Base-by-base conservation (phyloP, 192 early-diverging fungal genomes). In the Jimgerdemannia lactiflua region DNA sequence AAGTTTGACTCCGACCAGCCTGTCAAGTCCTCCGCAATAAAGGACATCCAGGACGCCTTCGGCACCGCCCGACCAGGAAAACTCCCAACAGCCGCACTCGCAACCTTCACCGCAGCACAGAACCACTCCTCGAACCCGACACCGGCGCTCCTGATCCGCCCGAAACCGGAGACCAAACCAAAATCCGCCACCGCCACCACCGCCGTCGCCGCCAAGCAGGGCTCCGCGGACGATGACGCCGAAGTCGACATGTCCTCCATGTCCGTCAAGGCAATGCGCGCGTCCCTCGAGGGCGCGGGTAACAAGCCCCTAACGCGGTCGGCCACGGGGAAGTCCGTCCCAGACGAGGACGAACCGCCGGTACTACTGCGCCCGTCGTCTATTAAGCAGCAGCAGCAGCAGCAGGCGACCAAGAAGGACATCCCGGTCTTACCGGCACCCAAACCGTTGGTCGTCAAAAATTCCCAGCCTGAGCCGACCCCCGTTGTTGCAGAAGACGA, bases 191-290 rank as follows among this genome's bases (percentile, higher is more conserved):
- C 19, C 64, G 19, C 18, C 64, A 19, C 18, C 19, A 65, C 18
- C 64, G 64, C 29, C 29, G 29, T 29, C 29, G 29, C 29, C 29
- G 29, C 29, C 29, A 29, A 29, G 29, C 29, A 29, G 29, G 29
- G 29, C 29, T 29, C 29, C 29, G 29, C 29, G 29, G 29, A 29
- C 29, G 29, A 29, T 20, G 29, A 70, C 69, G n/a, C 14, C 17
- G 71, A 72, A 59, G 40, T 4, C n/a, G 71, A 18, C 17, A 42
- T 10, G 39, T 18, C 69, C n/a, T 41, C 43, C 14, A n/a, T 72
- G 42, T 72, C 71, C 0, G 71, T 72, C 14, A 72, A 72, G 42
- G 71, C 43, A 54, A 41, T 72, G 18, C 10, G 71, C 40, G 71
- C 71, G 39, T 39, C 39, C 14, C 19, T 72, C 10, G 71, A 72